Base-by-base conservation (phyloP, 106 monocot species). In the Amphibolis antarctica region DNA sequence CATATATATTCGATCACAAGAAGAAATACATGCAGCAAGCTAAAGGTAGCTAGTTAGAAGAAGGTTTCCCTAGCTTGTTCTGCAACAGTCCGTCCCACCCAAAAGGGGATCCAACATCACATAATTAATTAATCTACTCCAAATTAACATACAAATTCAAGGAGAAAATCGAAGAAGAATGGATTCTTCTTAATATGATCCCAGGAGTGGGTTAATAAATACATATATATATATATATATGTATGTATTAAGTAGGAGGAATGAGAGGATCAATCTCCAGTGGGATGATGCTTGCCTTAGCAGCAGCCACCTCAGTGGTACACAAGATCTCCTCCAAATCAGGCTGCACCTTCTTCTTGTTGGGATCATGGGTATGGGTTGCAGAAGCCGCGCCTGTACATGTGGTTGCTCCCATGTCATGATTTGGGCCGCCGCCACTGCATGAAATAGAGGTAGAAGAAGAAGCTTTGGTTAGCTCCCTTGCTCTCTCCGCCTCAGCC, bases 401-500 rank as follows among this genome's bases (percentile, higher is more conserved):
- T 10, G 5, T 29, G 22, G 15, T 23, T 4, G 46, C n/a, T n/a
- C n/a, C n/a, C n/a, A n/a, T n/a, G n/a, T n/a, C n/a, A n/a, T n/a
- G n/a, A n/a, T n/a, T n/a, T n/a, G n/a, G n/a, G n/a, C n/a, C n/a
- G n/a, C n/a, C n/a, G n/a, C n/a, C n/a, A n/a, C n/a, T n/a, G n/a
- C n/a, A 14, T 25, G 54, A 10, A 55, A 25, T 55, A 36, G 2
- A 4, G 7, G 36, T 4, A 36, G 36, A 36, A 36, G 42, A 9
- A 42, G 42, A 60, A n/a, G 19, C 19, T 18, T 71, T 81, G 17
- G 88, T 93, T 27, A 93, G 55, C 12, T 83, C 77, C 52, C 51
- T 83, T 1, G 93, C 83, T 44, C 74, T 74, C 42, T 78, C 80
- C 24, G 66, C 79, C 75, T 93, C 85, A 1, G 46, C 72, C 19